These are phyloP conservation scores for Aspergillus sp. DNA, from an alignment of 2,329 filamentous ascomycete genomes.

Conservation along the genomic window DNA sequence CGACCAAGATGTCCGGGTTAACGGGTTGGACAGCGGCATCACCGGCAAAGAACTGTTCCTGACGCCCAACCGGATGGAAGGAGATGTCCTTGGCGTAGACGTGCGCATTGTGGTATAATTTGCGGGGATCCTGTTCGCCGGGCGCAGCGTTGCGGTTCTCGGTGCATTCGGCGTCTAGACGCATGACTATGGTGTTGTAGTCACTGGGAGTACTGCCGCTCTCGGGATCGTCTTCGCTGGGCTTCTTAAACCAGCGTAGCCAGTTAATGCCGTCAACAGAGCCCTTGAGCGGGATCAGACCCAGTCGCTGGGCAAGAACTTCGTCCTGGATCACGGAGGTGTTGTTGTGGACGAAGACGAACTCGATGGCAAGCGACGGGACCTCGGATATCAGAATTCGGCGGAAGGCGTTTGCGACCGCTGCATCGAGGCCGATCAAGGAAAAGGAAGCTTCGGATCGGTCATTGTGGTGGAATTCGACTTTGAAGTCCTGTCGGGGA, in stretches of 20 bases:
- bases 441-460: conserved; percentile 76
- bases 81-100: conserved; percentile 70
- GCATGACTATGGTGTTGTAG: conserved; percentile 77
- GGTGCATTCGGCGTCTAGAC: conserved; percentile 69
- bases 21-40: conserved; percentile 62
- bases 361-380: conserved; percentile 87
- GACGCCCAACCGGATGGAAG: conserved; percentile 67
- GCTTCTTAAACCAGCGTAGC: conserved; percentile 73
- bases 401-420: conserved; percentile 92
- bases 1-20: conserved; percentile 87
- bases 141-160: conserved; percentile 63
- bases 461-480: conserved; percentile 78
- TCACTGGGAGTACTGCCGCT: conserved; percentile 50
- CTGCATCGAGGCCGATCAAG: conserved; percentile 81
- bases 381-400: conserved; percentile 93
- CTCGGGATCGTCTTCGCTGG: conserved; percentile 52
- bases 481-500: conserved; percentile 50
- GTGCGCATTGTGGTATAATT: conserved; percentile 77
- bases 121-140: conserved; percentile 68
- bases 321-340: conserved; percentile 97
- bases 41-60: conserved; percentile 58
- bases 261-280: conserved; percentile 67
- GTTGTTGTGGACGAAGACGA: conserved; percentile 89
- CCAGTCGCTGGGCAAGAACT: conserved; percentile 81
- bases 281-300: conserved; percentile 81